These are phyloP conservation scores for Medicago ruthenica DNA, from an alignment of 306 rosid genomes.

Conservation along the genomic window DNA sequence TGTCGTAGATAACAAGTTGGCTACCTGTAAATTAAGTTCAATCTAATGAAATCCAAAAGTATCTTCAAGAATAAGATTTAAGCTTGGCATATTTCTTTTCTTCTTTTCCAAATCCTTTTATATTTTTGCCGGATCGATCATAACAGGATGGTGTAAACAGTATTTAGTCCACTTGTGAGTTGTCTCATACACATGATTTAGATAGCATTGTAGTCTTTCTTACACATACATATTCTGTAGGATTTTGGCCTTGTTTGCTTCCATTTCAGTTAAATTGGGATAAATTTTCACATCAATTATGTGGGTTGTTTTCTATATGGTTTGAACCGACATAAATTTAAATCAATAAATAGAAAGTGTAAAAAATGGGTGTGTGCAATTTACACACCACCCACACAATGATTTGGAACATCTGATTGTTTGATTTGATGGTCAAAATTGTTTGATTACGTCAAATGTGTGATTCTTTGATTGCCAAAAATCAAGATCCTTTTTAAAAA, in stretches of 20 bases:
- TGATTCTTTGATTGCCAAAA: background rate
- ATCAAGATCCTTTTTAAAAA: background rate
- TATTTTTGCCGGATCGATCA: conserved; percentile 31
- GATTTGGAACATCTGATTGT: too few relatives aligned
- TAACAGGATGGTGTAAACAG: background rate
- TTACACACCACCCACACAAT: background rate
- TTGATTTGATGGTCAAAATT: background rate
- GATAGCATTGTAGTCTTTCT: background rate
- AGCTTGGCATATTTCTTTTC: conserved; percentile 35
- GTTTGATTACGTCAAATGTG: background rate
- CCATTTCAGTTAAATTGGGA: background rate
- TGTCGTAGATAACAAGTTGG: conserved; percentile 45
- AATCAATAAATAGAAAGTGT: background rate
- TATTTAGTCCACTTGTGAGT: background rate
- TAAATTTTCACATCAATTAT: background rate
- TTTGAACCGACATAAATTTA: background rate
- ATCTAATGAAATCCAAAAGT: conserved; percentile 42
- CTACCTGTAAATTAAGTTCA: conserved; percentile 35
- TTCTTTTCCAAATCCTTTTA: conserved; percentile 21
- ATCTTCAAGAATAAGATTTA: conserved; percentile 55
- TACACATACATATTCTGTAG: background rate
- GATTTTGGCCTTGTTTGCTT: background rate
- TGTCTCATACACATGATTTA: background rate
- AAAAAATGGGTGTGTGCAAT: background rate
- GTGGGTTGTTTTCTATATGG: background rate